Evolutionary conservation across 2,329 filamentous ascomycete species (phyloP), one percentile per base, ranked within the genome.

Genomic region (Aspergillus transmontanensis): DNA sequence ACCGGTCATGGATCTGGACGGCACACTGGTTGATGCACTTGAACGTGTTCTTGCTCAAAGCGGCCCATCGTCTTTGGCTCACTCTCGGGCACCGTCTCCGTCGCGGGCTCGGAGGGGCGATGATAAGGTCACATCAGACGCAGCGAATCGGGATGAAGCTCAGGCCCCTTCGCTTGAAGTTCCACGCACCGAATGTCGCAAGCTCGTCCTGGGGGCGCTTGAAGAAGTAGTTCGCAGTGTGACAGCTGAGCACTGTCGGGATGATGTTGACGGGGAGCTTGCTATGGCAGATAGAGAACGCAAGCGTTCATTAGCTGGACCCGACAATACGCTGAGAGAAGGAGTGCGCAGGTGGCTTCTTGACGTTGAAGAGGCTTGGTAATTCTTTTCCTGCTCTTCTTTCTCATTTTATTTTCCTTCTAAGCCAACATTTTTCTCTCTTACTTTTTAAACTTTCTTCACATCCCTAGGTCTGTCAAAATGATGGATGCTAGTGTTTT

Each of bases 341-440:
- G 85, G 85, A 9, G 82, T 87, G 45, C 79, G 84, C 54, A 82
- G 81, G 67, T 87, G 85, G 85, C 78, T 87, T 64, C 75, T 79
- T 43, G 79, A 83, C 63, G 80, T 83, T 16, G 82, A 84, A 68
- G 79, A 81, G 64, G 72, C 75, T 58, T 79, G 76, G 72, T 80
- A 68, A 68, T n/a, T 36, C 28, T n/a, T 48, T 61, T 46, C 41
- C 36, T 58, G 32, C 30, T 26, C 6, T 34, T 41, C 36, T 41
- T 41, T 39, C 11, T 6, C 3, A 41, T 50, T 26, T 50, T n/a
- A 10, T 53, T 53, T 53, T 32, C 16, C 46, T 34, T 36, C 46
- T 39, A 30, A 1, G 11, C 16, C 4, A 34, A 28, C 28, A 19
- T 51, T 26, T 51, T 26, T 16, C 7, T 30, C 4, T 45, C 14